Base-by-base conservation (phyloP, 1,284 basidiomycete species). In the Heterobasidion occidentale region DNA sequence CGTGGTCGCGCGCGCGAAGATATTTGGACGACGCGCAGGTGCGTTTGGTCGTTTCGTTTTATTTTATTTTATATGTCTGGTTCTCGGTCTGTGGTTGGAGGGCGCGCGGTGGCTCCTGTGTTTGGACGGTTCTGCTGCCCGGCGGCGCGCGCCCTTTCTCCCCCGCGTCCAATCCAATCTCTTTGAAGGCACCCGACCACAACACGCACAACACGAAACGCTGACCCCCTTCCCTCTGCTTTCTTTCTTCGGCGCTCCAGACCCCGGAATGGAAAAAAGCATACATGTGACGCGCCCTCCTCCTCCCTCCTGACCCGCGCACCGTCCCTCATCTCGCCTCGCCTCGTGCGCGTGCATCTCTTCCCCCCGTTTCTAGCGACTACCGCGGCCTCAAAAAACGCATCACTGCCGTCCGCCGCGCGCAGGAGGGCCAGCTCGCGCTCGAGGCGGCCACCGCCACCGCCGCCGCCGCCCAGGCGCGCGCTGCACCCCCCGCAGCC, bases 191-290 rank as follows among this genome's bases (percentile, higher is more conserved):
- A 1, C 17, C 35, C 35, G 15, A 11, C 1, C n/a, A 47, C 12
- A 54, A 20, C 9, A 47, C n/a, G n/a, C 52, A 36, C 38, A 46
- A 33, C 33, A 27, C 27, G 27, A 27, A 27, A 27, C 27, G 27
- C 27, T 27, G 27, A 27, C 5, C 27, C 27, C 27, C 6, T 27
- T 27, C 27, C 0, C 6, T 27, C 27, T 27, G 4, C 27, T 27
- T 6, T 27, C 27, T 27, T 27, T 27, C 27, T 27, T 27, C 27
- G 27, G 27, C 36, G 12, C 20, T 14, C 14, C 58, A 91, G 88
- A 83, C 79, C 38, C 83, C 88, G 1, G 89, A 92, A 71, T 92
- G 89, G 89, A 86, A 89, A 65, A 83, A 77, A 60, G 88, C 86
- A 14, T 92, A 92, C 68, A 88, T 92, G 89, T 90, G 61, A 58